These are phyloP conservation scores for Fraxinus sp. DNA, from an alignment of 305 asterid species.

Conservation along the genomic window DNA sequence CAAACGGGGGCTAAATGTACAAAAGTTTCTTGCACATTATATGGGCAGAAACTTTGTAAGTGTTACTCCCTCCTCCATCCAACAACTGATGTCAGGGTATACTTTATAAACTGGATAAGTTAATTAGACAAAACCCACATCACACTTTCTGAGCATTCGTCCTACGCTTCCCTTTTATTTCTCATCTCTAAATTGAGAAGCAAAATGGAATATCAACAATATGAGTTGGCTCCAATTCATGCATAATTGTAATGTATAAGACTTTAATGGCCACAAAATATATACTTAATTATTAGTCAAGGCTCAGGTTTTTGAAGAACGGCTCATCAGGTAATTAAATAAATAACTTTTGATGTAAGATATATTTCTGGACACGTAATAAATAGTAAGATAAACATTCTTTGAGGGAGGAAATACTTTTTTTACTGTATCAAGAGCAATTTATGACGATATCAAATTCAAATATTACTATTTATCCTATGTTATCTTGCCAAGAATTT, in stretches of 20 bases:
- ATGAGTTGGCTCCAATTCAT: background rate
- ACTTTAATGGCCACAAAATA: background rate
- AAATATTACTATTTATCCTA: background rate
- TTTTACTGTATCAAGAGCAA: background rate
- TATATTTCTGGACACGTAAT: background rate
- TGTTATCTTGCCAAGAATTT: background rate
- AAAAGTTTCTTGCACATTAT: background rate
- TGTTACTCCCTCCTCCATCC: background rate
- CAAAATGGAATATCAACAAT: background rate
- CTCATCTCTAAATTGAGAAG: background rate
- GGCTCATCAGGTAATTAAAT: background rate
- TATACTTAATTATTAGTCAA: background rate
- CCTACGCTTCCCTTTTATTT: background rate
- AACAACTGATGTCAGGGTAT: background rate
- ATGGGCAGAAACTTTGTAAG: background rate
- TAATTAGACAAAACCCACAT: background rate
- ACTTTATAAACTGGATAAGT: background rate
- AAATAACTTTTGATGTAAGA: background rate
- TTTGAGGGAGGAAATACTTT: background rate
- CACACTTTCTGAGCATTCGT: background rate
- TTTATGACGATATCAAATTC: background rate
- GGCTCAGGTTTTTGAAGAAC: background rate
- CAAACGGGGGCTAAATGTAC: background rate
- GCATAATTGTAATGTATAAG: background rate
- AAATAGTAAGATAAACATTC: background rate